Conservation (phyloP, 345 rosid species). For the Anastatica hierochuntica region DNA sequence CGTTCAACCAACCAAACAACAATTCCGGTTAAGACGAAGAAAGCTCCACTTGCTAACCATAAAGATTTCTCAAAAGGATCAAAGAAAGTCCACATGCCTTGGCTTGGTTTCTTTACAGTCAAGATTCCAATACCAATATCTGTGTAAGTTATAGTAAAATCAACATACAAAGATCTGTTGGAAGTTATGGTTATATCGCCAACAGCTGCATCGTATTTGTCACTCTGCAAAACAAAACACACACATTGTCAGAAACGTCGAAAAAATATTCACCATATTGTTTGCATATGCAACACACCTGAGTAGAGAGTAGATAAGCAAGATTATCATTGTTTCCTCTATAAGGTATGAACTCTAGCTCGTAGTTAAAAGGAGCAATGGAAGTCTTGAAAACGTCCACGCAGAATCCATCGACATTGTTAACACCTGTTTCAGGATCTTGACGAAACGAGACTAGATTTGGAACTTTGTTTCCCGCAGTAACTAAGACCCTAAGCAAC, state of each 20-base stretch:
- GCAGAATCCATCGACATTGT: conserved; percentile 24
- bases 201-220: conserved; percentile 25
- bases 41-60: conserved; percentile 22
- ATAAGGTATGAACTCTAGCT: conserved; percentile 26
- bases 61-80: conserved; percentile 17
- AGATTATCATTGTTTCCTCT: conserved; percentile 22
- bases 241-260: conserved; percentile 3
- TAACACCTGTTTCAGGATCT: conserved; percentile 14
- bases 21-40: conserved; percentile 16
- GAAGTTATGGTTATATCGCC: conserved; percentile 23
- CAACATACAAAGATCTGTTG: conserved; percentile 19
- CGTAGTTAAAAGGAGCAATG: conserved; percentile 11
- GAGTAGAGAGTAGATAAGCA: conserved; percentile 22
- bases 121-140: conserved; percentile 18
- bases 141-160: conserved; percentile 21
- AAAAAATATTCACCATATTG: not conserved
- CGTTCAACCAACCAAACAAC: conserved; percentile 25
- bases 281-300: conserved; percentile 18
- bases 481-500: conserved; percentile 24
- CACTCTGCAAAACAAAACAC: not conserved
- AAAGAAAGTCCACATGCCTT: conserved; percentile 19
- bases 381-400: conserved; percentile 32
- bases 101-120: conserved; percentile 5
- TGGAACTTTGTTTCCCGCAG: conserved; percentile 9
- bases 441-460: conserved; percentile 10